Evolutionary conservation across 805 yeast species (phyloP).

Genomic region (Ogataea minuta): DNA sequence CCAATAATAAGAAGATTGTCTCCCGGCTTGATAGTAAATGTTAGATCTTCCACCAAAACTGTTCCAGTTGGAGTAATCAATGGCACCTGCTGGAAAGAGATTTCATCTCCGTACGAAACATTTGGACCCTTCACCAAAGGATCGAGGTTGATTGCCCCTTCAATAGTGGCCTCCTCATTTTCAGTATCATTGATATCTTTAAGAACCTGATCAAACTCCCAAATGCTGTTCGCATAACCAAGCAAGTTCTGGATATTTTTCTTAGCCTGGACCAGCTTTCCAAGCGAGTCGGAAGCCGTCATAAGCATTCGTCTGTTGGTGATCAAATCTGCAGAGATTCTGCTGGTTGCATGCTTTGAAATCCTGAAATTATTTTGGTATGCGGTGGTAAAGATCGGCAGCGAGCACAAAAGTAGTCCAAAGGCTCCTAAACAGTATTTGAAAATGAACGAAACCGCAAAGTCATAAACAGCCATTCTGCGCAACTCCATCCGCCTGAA

Average conservation of each 20-base stretch:
- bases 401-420: conserved; percentile 81
- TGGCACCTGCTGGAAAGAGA: conserved; percentile 74
- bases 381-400: conserved; percentile 66
- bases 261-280: conserved; percentile 80
- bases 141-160: conserved; percentile 16
- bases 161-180: conserved; percentile 25
- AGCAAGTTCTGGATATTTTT: conserved; percentile 78
- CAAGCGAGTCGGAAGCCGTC: conserved; percentile 85
- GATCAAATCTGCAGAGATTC: conserved; percentile 76
- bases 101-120: conserved; percentile 51
- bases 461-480: conserved; percentile 71
- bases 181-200: conserved; percentile 40
- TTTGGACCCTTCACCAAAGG: conserved; percentile 35
- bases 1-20: conserved; percentile 88
- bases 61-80: conserved; percentile 84
- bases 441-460: conserved; percentile 83
- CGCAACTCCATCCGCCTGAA: conserved; percentile 74
- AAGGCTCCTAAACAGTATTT: conserved; percentile 97
- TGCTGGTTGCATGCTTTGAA: conserved; percentile 34
- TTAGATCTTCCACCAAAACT: conserved; percentile 59
- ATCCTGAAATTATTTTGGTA: conserved; percentile 41
- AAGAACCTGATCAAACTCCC: conserved; percentile 66
- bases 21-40: conserved; percentile 74
- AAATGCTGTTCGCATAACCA: conserved; percentile 76
- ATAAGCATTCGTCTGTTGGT: conserved; percentile 82